These are phyloP conservation scores for Amoebophrya sp. DNA, from an alignment of 169 alveolate species.

Conservation along the genomic window DNA sequence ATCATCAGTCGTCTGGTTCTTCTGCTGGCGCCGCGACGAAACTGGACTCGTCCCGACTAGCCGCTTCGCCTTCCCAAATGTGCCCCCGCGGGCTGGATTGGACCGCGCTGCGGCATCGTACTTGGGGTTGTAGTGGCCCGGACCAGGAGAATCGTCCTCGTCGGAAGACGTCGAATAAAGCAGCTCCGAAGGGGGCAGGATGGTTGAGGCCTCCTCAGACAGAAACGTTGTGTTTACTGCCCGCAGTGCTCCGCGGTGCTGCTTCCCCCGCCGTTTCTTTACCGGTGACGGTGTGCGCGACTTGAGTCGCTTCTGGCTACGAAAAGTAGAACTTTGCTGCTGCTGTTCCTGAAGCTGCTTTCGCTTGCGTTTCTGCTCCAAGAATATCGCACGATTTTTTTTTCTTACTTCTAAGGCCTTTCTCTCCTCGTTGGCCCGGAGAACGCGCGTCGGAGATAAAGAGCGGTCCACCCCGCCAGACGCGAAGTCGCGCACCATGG, in stretches of 20 bases:
- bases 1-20: too few species aligned
- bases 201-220: background rate
- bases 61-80: background rate
- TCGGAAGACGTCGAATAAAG: background rate
- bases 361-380: background rate
- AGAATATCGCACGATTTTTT: background rate
- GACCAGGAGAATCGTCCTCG: background rate
- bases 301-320: too few species aligned
- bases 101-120: background rate
- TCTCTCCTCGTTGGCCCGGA: background rate
- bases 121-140: background rate
- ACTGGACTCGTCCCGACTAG: too few species aligned
- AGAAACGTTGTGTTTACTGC: too few species aligned
- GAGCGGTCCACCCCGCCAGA: background rate
- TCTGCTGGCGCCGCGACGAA: too few species aligned
- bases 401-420: background rate
- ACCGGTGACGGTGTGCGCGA: too few species aligned
- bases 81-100: background rate
- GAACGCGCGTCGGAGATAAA: background rate
- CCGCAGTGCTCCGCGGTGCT: too few species aligned
- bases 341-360: too few species aligned
- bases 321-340: too few species aligned
- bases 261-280: too few species aligned
- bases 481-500: background rate
- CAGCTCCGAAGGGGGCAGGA: background rate